Evolutionary conservation across 2,329 filamentous ascomycete genomes (phyloP).

Genomic region (Colletotrichum sp.): DNA sequence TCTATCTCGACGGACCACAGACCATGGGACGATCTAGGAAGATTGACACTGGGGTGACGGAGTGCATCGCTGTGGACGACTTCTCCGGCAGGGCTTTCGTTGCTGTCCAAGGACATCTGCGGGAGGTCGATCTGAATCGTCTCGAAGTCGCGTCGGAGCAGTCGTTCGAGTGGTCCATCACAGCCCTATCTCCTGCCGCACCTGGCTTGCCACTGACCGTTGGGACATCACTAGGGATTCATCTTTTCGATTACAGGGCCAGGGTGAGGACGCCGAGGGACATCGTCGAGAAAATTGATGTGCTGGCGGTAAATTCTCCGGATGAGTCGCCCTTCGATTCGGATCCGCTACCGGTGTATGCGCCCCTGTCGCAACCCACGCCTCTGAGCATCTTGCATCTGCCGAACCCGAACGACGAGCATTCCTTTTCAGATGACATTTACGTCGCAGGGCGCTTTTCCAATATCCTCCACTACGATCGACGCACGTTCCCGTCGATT

Average conservation of each 20-base stretch:
- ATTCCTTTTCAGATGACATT: conserved; percentile 75
- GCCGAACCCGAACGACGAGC: conserved; percentile 56
- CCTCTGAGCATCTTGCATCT: conserved; percentile 85
- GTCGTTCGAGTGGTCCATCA: conserved; percentile 82
- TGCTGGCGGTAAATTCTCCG: conserved; percentile 26
- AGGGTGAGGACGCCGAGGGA: conserved; percentile 36
- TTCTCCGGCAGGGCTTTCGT: conserved; percentile 74
- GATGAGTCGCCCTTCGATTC: conserved; percentile 53
- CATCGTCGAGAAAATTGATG: conserved; percentile 14
- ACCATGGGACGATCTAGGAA: conserved; percentile 61
- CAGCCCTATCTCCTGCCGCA: conserved; percentile 75
- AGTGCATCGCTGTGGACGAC: conserved; percentile 83
- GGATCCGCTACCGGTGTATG: conserved; percentile 63
- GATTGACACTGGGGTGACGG: conserved; percentile 76
- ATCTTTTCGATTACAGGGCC: conserved; percentile 79
- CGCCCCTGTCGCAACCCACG: conserved; percentile 78
- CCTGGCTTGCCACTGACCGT: conserved; percentile 77
- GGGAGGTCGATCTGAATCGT: conserved; percentile 82
- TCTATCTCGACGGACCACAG: conserved; percentile 62
- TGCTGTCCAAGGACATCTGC: conserved; percentile 76
- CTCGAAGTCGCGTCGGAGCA: conserved; percentile 72
- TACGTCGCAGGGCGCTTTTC: conserved; percentile 90
- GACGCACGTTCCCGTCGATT: conserved; percentile 80
- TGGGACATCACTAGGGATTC: conserved; percentile 80
- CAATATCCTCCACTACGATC: conserved; percentile 87